phyloP scores from a whole-genome alignment of 306 rosid genomes.

The Cicer cuneatum region DNA sequence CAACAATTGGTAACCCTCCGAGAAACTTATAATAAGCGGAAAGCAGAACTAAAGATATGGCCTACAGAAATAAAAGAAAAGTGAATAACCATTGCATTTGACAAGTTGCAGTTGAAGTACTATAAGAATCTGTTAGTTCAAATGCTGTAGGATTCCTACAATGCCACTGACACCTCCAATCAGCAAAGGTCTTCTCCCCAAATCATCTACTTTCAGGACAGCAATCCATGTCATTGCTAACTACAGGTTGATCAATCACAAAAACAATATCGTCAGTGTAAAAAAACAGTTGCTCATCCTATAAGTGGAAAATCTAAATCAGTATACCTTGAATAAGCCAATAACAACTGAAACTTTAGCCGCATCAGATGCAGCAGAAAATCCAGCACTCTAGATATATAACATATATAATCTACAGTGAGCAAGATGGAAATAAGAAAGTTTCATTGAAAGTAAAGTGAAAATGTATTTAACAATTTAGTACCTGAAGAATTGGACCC shows the following conservation, averaged over 20 bases:
- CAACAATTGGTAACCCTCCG: conserved; percentile 79
- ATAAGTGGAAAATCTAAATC: conserved; percentile 37
- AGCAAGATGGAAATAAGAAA: conserved; percentile 39
- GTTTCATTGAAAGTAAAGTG: conserved; percentile 11
- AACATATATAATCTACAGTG: conserved; percentile 34
- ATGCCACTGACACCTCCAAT: conserved; percentile 93
- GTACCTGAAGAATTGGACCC: conserved; percentile 93
- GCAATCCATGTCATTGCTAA: conserved; percentile 89
- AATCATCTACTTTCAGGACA: conserved; percentile 88
- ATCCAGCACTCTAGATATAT: conserved; percentile 84
- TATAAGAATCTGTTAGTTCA: conserved; percentile 34
- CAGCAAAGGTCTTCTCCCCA: conserved; percentile 91
- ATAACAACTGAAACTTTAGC: conserved; percentile 92
- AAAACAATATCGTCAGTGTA: conserved; percentile 32
- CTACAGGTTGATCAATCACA: conserved; percentile 56
- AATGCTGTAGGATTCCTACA: conserved; percentile 58
- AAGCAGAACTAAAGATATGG: conserved; percentile 78
- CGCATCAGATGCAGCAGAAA: conserved; percentile 94
- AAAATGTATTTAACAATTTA: conserved; percentile 40
- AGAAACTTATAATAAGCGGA: conserved; percentile 91
- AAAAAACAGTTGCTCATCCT: conserved; percentile 15
- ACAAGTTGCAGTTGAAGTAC: conserved; percentile 33
- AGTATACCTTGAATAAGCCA: conserved; percentile 83
- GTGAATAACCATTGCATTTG: conserved; percentile 37
- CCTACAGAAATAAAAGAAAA: conserved; percentile 54